Conservation (phyloP, 352 stramenopile species). For the Pythium chondricola region DNA sequence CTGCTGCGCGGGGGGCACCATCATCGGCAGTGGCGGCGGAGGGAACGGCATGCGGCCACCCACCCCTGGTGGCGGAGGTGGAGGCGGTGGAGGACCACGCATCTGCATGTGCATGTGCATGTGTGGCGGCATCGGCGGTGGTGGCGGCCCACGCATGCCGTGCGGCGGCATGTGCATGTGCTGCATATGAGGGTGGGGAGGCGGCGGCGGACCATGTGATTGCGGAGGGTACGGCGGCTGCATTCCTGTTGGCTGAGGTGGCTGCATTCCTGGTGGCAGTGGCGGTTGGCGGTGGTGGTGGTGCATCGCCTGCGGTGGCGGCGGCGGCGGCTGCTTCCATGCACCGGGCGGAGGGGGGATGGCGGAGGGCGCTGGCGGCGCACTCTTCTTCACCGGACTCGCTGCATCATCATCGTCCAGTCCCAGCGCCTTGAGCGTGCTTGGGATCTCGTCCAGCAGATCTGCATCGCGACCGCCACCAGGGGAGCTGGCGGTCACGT, state of each 20-base stretch:
- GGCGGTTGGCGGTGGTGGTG: slow-evolving; percentile 17
- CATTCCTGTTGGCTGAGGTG: neutral
- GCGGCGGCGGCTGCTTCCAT: slow-evolving; percentile 12
- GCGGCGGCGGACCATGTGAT: slow-evolving; percentile 19
- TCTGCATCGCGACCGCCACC: slow-evolving; percentile 19
- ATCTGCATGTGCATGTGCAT: slow-evolving; percentile 30
- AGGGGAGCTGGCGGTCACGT: neutral
- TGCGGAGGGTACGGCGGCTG: slow-evolving; percentile 19
- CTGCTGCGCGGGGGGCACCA: slow-evolving; percentile 19
- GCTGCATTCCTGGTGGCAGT: slow-evolving; percentile 6
- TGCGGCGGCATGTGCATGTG: slow-evolving; percentile 11
- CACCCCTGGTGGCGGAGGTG: slow-evolving; percentile 10
- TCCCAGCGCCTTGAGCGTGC: slow-evolving; percentile 50
- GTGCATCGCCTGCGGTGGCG: slow-evolving; percentile 13
- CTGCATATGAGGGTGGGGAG: slow-evolving; percentile 14
- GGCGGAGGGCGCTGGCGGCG: slow-evolving; percentile 13
- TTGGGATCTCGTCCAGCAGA: slow-evolving; percentile 58
- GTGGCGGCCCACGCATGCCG: slow-evolving; percentile 30
- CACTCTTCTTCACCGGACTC: slow-evolving; percentile 9
- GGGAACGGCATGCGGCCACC: slow-evolving; percentile 33
- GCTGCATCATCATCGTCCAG: slow-evolving; percentile 64
- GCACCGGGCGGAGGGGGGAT: slow-evolving; percentile 20
- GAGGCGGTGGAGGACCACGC: slow-evolving; percentile 23
- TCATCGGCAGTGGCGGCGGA: slow-evolving; percentile 17
- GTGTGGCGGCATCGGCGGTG: slow-evolving; percentile 4